A percentile compares a stretch with the other conserved stretches of the same genome.
Conservation (phyloP, 768 basidiomycete species). For the Lactarius quietus region DNA sequence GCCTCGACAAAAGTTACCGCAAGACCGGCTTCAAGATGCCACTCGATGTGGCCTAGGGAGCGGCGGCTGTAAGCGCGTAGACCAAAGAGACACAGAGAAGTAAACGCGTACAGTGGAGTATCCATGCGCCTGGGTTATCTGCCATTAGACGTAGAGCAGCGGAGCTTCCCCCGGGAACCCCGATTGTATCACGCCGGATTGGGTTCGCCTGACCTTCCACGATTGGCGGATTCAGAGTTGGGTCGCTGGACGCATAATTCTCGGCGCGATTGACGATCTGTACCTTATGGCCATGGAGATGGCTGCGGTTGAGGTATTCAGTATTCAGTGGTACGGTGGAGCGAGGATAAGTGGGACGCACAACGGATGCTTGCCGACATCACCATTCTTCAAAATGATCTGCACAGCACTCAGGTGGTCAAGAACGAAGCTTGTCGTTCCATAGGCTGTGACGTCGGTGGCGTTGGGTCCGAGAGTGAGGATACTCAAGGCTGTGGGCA, state of each 20-base stretch:
- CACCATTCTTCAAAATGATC: conserved; percentile 68
- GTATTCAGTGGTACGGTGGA: neutral
- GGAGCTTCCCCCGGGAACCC: conserved; percentile 62
- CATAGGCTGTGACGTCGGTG: conserved; percentile 66
- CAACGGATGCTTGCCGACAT: conserved; percentile 82
- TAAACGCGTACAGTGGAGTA: conserved; percentile 66
- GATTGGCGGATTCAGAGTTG: conserved; percentile 74
- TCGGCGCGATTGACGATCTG: conserved; percentile 71
- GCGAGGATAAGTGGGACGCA: conserved; percentile 37
- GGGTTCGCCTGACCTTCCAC: conserved; percentile 81
- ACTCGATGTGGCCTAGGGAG: conserved; percentile 70
- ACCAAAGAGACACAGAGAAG: neutral
- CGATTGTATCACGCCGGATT: conserved; percentile 86
- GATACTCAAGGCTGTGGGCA: conserved; percentile 73
- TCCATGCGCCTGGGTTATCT: conserved; percentile 92
- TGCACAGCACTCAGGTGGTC: conserved; percentile 74
- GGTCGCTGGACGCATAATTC: conserved; percentile 72
- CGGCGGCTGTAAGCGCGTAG: conserved; percentile 1
- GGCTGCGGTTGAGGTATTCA: conserved; percentile 44
- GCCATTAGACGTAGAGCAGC: conserved; percentile 76
- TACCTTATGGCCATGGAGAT: conserved; percentile 86
- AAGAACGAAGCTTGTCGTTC: conserved; percentile 71
- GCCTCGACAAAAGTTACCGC: conserved; percentile 85
- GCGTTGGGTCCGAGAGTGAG: conserved; percentile 76
- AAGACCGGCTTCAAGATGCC: conserved; percentile 83